Base-by-base conservation (phyloP, 257 asterid species). In the Ehretia macrophylla region DNA sequence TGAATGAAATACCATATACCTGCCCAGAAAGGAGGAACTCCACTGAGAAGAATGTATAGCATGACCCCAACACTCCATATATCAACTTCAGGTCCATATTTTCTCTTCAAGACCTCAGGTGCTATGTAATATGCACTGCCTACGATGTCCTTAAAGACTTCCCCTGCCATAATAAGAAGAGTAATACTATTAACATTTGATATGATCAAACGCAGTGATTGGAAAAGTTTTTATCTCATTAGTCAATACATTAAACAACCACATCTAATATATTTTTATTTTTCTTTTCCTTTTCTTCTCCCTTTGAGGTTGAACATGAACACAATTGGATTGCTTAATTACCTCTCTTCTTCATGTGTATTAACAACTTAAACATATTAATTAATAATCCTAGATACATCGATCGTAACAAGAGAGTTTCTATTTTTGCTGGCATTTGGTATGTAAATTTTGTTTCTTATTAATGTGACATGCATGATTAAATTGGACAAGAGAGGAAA, bases 101-200 rank as follows among this genome's bases (percentile, higher is more conserved):
- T 86, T 65, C 97, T 81, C 72, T 92, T 92, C 81, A 88, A 63
- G 17, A 92, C 99, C 60, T 92, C 99, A 0, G 99, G 99, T 20
- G 99, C 99, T 37, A 92, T 88, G 56, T 92, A 92, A 66, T 92
- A 92, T 21, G 99, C 96, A 72, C 99, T 92, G 8, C 99, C 99
- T 62, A 92, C 99, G 0, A 92, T 88, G 76, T 88, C 99, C 27
- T 88, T 88, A 74, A 86, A 92, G 14, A 40, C 65, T 1, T 92
- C 96, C 42, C 99, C 96, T 90, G 87, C 64, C 18, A 55, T 44
- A 14, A 35, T 21, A 14, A 17, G 18, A 42, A n/a, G n/a, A n/a
- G n/a, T 37, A 8, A 18, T 0, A 9, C 5, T 37, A 17, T 35
- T 8, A 40, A 18, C 51, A n/a, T 64, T 63, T 21, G 1, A 10